phyloP scores from a whole-genome alignment of 2,329 filamentous ascomycete species.

The Colletotrichum phormii region DNA sequence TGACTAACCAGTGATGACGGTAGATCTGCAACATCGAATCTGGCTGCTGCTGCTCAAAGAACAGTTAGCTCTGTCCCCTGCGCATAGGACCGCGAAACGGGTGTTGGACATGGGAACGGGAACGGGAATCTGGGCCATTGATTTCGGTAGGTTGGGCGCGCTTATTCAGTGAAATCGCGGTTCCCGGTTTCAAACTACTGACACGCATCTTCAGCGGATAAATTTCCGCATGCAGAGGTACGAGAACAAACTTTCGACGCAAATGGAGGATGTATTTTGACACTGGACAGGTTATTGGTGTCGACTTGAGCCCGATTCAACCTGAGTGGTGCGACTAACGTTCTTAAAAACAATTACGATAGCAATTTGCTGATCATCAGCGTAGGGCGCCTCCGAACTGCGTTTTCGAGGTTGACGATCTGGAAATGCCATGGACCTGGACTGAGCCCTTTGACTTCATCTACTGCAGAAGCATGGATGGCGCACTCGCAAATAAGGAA shows the following conservation, averaged over 20 bases:
- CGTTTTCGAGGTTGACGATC: constrained; percentile 54
- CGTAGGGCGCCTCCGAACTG: constrained; percentile 55
- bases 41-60: constrained; percentile 46
- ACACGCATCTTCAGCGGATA: constrained; percentile 39
- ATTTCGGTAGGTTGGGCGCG: constrained; percentile 47
- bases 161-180: background rate
- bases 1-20: too few species aligned
- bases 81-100: constrained; percentile 39
- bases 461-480: constrained; percentile 46
- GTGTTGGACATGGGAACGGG: constrained; percentile 61
- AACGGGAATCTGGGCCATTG: constrained; percentile 58
- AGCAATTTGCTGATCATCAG: background rate
- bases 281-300: constrained; percentile 9
- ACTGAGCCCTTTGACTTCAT: constrained; percentile 49
- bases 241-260: background rate
- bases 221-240: constrained; percentile 45
- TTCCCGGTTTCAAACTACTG: background rate
- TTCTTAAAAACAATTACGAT: too few species aligned
- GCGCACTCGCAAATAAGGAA: constrained; percentile 41
- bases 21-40: constrained; percentile 51
- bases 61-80: constrained; percentile 44
- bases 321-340: background rate
- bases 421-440: constrained; percentile 48
- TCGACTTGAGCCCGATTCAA: constrained; percentile 31
- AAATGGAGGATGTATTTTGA: background rate